A percentile compares a stretch with the other conserved stretches of the same genome.
phyloP scores from a whole-genome alignment of 306 rosid genomes.

The Betula pendula region DNA sequence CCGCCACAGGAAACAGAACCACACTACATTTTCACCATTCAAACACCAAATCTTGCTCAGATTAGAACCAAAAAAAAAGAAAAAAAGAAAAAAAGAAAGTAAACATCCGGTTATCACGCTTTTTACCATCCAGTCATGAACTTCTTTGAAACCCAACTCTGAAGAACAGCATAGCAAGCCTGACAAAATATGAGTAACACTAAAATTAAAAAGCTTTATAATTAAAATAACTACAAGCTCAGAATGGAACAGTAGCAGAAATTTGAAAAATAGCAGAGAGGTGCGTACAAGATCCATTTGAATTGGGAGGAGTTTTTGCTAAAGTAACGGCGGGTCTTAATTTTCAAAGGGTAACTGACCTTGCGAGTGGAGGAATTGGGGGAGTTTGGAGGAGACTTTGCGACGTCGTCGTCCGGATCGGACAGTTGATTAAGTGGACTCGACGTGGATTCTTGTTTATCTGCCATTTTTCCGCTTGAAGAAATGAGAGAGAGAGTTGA shows the following conservation, averaged over 20 bases:
- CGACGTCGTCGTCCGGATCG: constrained; percentile 52
- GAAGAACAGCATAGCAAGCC: constrained; percentile 88
- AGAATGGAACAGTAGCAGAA: neutral
- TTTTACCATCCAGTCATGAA: constrained; percentile 92
- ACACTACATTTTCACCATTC: constrained; percentile 62
- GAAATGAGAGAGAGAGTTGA: neutral
- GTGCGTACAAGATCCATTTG: neutral
- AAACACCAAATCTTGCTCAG: constrained; percentile 19
- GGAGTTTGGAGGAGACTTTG: constrained; percentile 70
- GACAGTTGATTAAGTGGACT: constrained; percentile 79
- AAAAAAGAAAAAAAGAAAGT: neutral
- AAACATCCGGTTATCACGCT: neutral
- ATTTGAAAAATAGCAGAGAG: neutral
- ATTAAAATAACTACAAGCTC: no score
- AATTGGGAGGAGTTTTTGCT: neutral
- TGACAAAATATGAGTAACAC: constrained; percentile 21
- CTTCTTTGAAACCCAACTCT: constrained; percentile 93
- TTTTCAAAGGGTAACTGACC: constrained; percentile 33
- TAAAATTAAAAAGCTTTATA: no score
- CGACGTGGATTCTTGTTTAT: constrained; percentile 52
- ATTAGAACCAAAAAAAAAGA: neutral
- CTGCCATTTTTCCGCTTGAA: neutral
- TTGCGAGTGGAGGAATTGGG: constrained; percentile 87
- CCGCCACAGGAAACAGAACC: constrained; percentile 87
- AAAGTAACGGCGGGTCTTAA: neutral